These are phyloP conservation scores for Aspergillus sp. DNA, from an alignment of 2,329 filamentous ascomycete species.

Conservation along the genomic window DNA sequence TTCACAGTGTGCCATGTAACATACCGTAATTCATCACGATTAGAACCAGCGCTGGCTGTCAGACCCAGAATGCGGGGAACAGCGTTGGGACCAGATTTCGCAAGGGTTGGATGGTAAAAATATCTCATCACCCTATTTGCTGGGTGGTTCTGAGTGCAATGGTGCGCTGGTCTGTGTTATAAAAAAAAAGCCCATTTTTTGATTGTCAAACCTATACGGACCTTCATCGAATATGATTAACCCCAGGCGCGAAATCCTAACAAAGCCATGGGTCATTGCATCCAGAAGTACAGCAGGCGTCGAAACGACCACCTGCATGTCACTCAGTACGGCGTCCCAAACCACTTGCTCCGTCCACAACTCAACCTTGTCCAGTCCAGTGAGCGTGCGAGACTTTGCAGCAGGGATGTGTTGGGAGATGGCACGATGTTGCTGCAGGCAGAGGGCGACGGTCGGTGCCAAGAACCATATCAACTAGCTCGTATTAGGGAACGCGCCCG, in stretches of 20 bases:
- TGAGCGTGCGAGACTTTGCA: constrained; percentile 62
- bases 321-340: constrained; percentile 67
- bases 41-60: constrained; percentile 71
- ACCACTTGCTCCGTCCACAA: constrained; percentile 66
- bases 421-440: constrained; percentile 63
- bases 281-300: constrained; percentile 75
- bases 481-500: neutral
- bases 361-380: constrained; percentile 68
- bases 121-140: constrained; percentile 70
- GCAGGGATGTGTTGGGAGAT: constrained; percentile 60
- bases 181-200: neutral
- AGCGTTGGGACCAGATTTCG: constrained; percentile 28
- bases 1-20: constrained; percentile 3
- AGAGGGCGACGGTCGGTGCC: constrained; percentile 67
- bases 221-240: constrained; percentile 84
- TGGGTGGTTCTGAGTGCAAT: constrained; percentile 65
- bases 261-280: constrained; percentile 72
- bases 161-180: constrained; percentile 58
- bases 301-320: constrained; percentile 71
- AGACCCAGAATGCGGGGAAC: constrained; percentile 72
- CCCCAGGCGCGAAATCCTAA: constrained; percentile 62
- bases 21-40: constrained; percentile 54
- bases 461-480: constrained; percentile 66
- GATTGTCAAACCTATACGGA: constrained; percentile 27
- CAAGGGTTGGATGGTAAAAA: constrained; percentile 60